These are phyloP conservation scores for Lithospermum erythrorhizon DNA, from an alignment of 257 asterid genomes.

Conservation along the genomic window DNA sequence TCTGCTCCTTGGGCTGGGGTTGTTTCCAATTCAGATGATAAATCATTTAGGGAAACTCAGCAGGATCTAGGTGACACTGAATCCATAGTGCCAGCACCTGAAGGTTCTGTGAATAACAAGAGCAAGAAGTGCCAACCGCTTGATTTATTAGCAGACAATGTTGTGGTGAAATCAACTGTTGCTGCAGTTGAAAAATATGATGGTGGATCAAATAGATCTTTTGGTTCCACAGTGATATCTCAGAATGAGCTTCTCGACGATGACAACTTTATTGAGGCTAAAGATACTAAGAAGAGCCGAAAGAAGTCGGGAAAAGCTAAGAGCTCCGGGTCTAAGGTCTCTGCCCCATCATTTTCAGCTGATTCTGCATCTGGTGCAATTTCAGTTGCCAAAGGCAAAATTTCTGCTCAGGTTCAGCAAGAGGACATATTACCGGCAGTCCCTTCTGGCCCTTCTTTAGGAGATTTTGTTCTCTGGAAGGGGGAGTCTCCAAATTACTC, in stretches of 20 bases:
- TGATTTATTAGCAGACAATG: conserved; percentile 50
- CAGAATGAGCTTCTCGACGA: conserved; percentile 30
- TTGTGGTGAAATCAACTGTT: conserved; percentile 28
- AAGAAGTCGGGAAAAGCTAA: conserved; percentile 78
- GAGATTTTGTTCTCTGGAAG: conserved; percentile 89
- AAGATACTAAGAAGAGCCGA: conserved; percentile 84
- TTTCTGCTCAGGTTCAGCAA: conserved; percentile 45
- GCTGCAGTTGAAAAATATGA: conserved; percentile 36
- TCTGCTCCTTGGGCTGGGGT: conserved; percentile 68
- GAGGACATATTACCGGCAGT: conserved; percentile 56
- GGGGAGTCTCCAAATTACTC: conserved; percentile 57
- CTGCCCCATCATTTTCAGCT: conserved; percentile 25
- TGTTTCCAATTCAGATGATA: conserved; percentile 42
- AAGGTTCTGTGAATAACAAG: conserved; percentile 28
- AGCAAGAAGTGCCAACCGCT: conserved; percentile 47
- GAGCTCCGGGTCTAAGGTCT: conserved; percentile 47
- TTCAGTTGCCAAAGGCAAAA: conserved; percentile 51
- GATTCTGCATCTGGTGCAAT: conserved; percentile 52
- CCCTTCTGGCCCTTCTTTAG: conserved; percentile 89
- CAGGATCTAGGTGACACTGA: conserved; percentile 29
- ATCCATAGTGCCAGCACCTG: conserved; percentile 27
- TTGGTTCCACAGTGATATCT: conserved; percentile 23
- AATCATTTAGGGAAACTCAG: conserved; percentile 28
- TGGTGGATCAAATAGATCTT: conserved; percentile 15
- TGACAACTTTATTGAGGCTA: conserved; percentile 76